Base-by-base conservation (phyloP, 164 flowering plant genomes). In the Brasenia schreberi region DNA sequence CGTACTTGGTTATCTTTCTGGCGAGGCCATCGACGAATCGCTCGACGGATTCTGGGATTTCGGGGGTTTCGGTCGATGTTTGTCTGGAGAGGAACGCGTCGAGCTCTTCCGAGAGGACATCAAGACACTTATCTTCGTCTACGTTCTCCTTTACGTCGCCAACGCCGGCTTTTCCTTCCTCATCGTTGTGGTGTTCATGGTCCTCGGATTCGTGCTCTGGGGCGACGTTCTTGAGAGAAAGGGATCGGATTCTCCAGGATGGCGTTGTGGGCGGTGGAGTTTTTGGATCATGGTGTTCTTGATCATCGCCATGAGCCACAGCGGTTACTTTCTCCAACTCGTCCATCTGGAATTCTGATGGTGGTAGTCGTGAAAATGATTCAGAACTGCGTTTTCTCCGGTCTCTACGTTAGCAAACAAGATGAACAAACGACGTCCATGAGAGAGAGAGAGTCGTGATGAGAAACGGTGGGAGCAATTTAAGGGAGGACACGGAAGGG, bases 31-130 rank as follows among this genome's bases (percentile, higher is more conserved):
- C 69, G 7, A 61, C 63, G 58, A 78, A 80, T 17, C 69, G 69
- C 6, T 72, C 78, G 0, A 79, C 68, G 16, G 58, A 71, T 19
- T 64, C 61, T 0, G 85, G 84, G 17, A 79, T 65, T 9, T 83
- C 83, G 0, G 67, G 58, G 19, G 11, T 60, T 18, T 44, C 17
- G 60, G 58, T 45, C 18, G 39, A 18, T 0, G 7, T 2, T 4
- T 68, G 72, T 7, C 76, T 79, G 59, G 72, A 70, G 0, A 70
- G 63, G 56, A 72, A 61, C 9, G 27, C 33, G 63, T 61, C 63
- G 63, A 61, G 63, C 5, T 61, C 64, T 7, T 60, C 42, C 16
- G 18, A 64, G 45, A 59, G 63, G 70, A n/a, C 65, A 5, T 14
- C 67, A 68, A 1, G 62, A 67, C n/a, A 14, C 42, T 7, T 68